Evolutionary conservation across 106 monocot genomes (phyloP).

Genomic region (Amphibolis antarctica): DNA sequence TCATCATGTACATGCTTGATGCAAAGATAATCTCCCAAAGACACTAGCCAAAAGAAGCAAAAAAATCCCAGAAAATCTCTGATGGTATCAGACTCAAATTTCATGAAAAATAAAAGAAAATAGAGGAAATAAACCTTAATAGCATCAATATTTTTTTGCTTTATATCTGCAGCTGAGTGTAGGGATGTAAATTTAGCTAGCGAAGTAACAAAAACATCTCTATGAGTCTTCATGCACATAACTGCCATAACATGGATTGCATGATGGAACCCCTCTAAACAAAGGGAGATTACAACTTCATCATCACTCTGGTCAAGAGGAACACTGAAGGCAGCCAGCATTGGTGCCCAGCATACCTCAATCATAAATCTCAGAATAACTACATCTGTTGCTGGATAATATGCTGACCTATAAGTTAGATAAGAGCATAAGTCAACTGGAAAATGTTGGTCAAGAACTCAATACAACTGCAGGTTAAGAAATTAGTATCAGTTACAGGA

Average conservation of each 20-base stretch:
- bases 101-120: not conserved
- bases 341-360: conserved; percentile 98
- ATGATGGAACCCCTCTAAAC: conserved; percentile 84
- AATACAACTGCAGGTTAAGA: not conserved
- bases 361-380: conserved; percentile 87
- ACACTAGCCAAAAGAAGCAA: too few species aligned
- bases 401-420: conserved; percentile 58
- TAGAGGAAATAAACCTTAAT: conserved; percentile 68
- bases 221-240: conserved; percentile 97
- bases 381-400: conserved; percentile 91
- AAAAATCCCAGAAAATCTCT: too few species aligned
- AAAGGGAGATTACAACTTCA: conserved; percentile 46
- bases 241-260: conserved; percentile 93
- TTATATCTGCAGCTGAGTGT: conserved; percentile 95
- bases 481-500: too few species aligned
- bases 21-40: too few species aligned
- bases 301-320: conserved; percentile 94
- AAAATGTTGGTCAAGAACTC: not conserved
- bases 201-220: conserved; percentile 97
- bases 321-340: conserved; percentile 98
- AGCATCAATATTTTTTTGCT: conserved; percentile 95
- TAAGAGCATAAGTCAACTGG: not conserved
- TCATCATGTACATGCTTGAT: too few species aligned
- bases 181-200: conserved; percentile 98
- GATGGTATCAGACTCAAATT: not conserved